Base-by-base conservation (phyloP, 805 yeast species). In the Cyberlindnera veronae region DNA sequence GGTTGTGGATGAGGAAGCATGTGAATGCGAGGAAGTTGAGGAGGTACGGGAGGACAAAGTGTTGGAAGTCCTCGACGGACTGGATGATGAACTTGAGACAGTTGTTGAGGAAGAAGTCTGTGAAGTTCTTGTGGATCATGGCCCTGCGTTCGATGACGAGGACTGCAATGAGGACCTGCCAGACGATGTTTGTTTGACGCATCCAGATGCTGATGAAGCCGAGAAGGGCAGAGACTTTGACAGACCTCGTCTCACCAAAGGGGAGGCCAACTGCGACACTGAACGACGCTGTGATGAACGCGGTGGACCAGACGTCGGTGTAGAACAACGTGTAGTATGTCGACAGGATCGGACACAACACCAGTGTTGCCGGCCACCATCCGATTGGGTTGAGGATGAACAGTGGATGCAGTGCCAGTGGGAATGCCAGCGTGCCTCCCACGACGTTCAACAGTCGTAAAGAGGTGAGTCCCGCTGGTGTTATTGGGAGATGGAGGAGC, bases 291-390 rank as follows among this genome's bases (percentile, higher is more conserved):
- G 86, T 45, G 7, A 90, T 72, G 21, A 86, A 64, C 1, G 85
- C 72, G 0, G 93, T 76, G 0, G 96, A 77, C 98, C 97, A 90
- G 1, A 89, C 82, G 57, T 93, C 99, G 0, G 99, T 93, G 62
- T 93, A 93, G 63, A 80, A 93, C 26, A 93, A 64, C 24, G 79
- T 79, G 51, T 82, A 80, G 62, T 81, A 91, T 4, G 89, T 71
- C 18, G 81, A 68, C 38, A 91, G 55, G 36, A 90, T 66, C 2
- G 99, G 98, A 51, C 79, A 76, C 7, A 81, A 57, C 38, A 69
- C 57, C 4, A 82, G 46, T 5, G 64, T 55, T 2, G 63, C 58
- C 8, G 68, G 63, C 72, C 73, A 69, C 51, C 68, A 67, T 13
- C 68, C 69, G 32, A 64, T 57, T 4, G 71, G 73, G 38, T 64